These are phyloP conservation scores for Sergeia podlipaevii DNA, from an alignment of 208 protist genomes.

Conservation along the genomic window DNA sequence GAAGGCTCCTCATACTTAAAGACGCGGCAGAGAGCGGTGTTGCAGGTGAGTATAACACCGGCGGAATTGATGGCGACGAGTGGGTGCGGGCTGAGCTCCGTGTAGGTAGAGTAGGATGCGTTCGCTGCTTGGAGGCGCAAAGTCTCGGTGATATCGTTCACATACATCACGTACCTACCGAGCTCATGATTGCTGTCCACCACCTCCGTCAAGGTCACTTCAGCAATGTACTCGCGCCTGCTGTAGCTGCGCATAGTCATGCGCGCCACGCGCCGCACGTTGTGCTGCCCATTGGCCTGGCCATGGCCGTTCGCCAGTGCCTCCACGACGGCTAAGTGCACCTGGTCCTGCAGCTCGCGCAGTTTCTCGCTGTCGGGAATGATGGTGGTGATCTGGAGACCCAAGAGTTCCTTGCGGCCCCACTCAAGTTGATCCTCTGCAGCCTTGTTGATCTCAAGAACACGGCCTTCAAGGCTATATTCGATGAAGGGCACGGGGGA, in stretches of 20 bases:
- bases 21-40: background rate
- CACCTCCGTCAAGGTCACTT: slow-evolving; percentile 3
- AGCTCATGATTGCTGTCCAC: background rate
- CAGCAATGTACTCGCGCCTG: slow-evolving; percentile 1
- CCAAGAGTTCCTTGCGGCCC: slow-evolving; percentile 4
- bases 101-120: background rate
- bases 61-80: slow-evolving; percentile 18
- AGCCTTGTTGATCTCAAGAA: slow-evolving; percentile 27
- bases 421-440: slow-evolving; percentile 23
- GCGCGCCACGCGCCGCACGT: background rate
- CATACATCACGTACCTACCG: background rate
- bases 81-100: slow-evolving; percentile 8
- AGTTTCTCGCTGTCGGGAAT: slow-evolving; percentile 4
- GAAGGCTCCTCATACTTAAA: slow-evolving; percentile 7
- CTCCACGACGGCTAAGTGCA: background rate
- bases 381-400: slow-evolving; percentile 16
- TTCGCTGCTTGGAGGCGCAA: slow-evolving; percentile 11
- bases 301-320: background rate
- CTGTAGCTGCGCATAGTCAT: too few species aligned
- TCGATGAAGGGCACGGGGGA: slow-evolving; percentile 20
- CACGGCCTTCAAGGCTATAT: slow-evolving; percentile 20
- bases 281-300: background rate
- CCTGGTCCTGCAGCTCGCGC: background rate
- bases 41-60: slow-evolving; percentile 35
- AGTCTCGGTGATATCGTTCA: slow-evolving; percentile 2